These are phyloP conservation scores for Neonectria coccinea DNA, from an alignment of 2,329 filamentous ascomycete species.

Conservation along the genomic window DNA sequence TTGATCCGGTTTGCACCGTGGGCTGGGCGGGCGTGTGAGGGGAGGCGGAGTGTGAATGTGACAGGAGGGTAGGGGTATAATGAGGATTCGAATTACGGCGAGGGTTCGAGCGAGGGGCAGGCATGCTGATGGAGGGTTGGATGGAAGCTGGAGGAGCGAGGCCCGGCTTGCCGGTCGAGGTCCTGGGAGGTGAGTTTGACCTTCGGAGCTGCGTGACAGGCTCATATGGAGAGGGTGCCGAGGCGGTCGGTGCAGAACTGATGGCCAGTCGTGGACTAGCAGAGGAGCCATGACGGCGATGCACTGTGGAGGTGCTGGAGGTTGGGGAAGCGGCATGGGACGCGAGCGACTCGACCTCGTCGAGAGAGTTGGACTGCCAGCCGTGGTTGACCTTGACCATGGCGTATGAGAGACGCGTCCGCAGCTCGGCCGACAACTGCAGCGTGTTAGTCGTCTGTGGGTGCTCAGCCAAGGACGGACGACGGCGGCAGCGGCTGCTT, in stretches of 20 bases:
- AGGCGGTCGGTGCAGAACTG: conserved; percentile 37
- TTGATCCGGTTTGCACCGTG: conserved; percentile 45
- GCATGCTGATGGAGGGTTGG: conserved; percentile 58
- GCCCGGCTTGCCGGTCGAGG: conserved; percentile 50
- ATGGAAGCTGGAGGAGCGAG: conserved; percentile 68
- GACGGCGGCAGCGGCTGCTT: conserved; percentile 2
- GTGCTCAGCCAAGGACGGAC: background rate
- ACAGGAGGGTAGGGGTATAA: conserved; percentile 63
- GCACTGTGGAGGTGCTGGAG: conserved; percentile 67
- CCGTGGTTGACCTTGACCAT: conserved; percentile 94
- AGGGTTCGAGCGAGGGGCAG: conserved; percentile 52
- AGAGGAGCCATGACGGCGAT: conserved; percentile 63
- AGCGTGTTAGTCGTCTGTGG: conserved; percentile 33
- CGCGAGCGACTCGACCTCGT: conserved; percentile 80
- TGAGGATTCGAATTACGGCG: conserved; percentile 64
- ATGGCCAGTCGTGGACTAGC: conserved; percentile 64
- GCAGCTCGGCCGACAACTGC: conserved; percentile 82
- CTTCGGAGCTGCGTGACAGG: conserved; percentile 43
- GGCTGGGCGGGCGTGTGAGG: conserved; percentile 58
- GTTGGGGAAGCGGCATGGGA: conserved; percentile 75
- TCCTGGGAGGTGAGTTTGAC: conserved; percentile 54
- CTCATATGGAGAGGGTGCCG: conserved; percentile 49
- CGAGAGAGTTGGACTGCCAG: conserved; percentile 83
- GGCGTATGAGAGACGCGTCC: conserved; percentile 88
- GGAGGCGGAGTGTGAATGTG: conserved; percentile 61